Evolutionary conservation across 106 monocot genomes (phyloP), one percentile per base, ranked within the genome.

Genomic region (Amphibolis antarctica): DNA sequence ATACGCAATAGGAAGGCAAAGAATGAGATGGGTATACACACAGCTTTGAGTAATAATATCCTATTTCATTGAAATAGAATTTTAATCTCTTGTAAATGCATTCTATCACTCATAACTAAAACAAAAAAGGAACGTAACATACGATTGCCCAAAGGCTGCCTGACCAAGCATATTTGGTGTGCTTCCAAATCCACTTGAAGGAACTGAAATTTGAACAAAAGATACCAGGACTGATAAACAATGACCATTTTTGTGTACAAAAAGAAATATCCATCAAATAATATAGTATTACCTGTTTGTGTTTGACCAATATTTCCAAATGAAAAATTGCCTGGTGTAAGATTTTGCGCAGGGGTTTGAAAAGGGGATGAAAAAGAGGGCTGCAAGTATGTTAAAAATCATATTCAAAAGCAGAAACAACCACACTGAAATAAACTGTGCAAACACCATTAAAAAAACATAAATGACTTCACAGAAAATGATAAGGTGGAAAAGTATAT

Each of bases 251-350:
- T 22, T 44, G n/a, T 19, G 28, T 53, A 67, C 27, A 44, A 24
- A 20, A 27, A 26, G 45, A 28, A 52, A 19, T 5, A 57, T 57
- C 6, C 28, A 27, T 13, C 14, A 12, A 14, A 24, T 22, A 44
- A 22, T 15, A 19, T 22, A 20, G 13, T 21, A 36, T 19, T 74
- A 83, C 88, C 78, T 72, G 85, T 68, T 65, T 82, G 84, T 19
- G 84, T 21, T 69, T 93, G 93, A 53, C 85, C 85, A 63, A 93
- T 81, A 58, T 81, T 85, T 23, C 76, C 63, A 75, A 88, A 88
- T 50, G 84, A 75, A 78, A 82, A 80, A 28, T 51, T 62, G 85
- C 71, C 68, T 56, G 77, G 30, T 25, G 75, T 64, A 48, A 66
- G 82, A 44, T 53, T 21, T 53, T 77, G 72, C 18, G 69, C 48